Percentiles rank a stretch among this genome's conserved stretches.
phyloP scores from a whole-genome alignment of 495 filamentous ascomycete species.

The Aspergillus avenaceus region DNA sequence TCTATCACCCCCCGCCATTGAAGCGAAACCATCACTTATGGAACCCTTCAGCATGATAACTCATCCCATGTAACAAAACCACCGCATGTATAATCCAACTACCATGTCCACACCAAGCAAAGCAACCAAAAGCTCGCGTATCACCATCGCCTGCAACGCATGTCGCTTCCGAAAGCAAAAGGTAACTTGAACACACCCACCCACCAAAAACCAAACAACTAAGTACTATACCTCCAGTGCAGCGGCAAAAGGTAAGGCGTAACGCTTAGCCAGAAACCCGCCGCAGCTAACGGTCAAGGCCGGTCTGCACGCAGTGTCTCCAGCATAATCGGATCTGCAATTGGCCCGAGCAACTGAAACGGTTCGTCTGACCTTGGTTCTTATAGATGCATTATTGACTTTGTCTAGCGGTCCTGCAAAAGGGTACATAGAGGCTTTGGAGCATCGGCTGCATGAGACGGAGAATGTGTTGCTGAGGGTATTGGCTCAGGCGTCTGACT shows the following conservation, averaged over 20 bases:
- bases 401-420: slow-evolving; percentile 32
- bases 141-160: slow-evolving; percentile 34
- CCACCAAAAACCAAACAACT: slow-evolving; percentile 1
- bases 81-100: too few species aligned
- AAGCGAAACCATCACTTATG: not conserved
- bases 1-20: not conserved
- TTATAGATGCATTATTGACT: not conserved
- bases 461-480: slow-evolving; percentile 30
- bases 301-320: slow-evolving; percentile 34
- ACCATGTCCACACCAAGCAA: slow-evolving; percentile 12
- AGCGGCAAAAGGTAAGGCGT: slow-evolving; percentile 31
- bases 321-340: slow-evolving; percentile 31
- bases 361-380: slow-evolving; percentile 16
- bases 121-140: slow-evolving; percentile 22
- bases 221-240: slow-evolving; percentile 22
- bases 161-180: slow-evolving; percentile 39
- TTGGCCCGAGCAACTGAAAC: slow-evolving; percentile 38
- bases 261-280: not conserved
- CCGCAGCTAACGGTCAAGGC: slow-evolving; percentile 15
- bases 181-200: slow-evolving; percentile 13
- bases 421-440: slow-evolving; percentile 36
- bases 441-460: slow-evolving; percentile 35
- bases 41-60: too few species aligned
- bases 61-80: too few species aligned
- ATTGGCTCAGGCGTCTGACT: slow-evolving; percentile 27